Evolutionary conservation across 768 basidiomycete species (phyloP), one percentile per base, ranked within the genome.

Genomic region (Termitomyces sp.): DNA sequence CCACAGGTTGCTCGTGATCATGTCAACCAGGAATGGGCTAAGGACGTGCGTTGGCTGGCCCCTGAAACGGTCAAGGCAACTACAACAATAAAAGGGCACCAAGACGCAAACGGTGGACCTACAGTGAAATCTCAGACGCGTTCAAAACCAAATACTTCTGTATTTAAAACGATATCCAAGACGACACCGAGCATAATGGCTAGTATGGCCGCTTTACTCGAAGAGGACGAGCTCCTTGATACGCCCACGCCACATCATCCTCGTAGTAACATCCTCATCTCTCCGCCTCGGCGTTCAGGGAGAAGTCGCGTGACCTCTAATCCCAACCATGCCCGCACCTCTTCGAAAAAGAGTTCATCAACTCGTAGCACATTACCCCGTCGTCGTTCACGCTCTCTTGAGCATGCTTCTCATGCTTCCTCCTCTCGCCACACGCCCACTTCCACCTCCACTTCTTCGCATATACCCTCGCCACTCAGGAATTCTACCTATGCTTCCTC

Each of bases 41-140:
- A 78, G 60, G 87, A 89, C 51, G 80, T 87, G 18, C 78, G 84
- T 35, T 87, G 83, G 84, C 80, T 90, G 32, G 79, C 52, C 67
- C 80, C 40, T 30, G 24, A 53, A 40, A 50, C 60, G 38, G 52
- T 58, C 18, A 55, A 55, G 59, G 56, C 68, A 8, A 68, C 64
- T 16, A 64, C 65, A 33, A 64, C 69, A 16, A 62, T 64, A 9
- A 46, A 46, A 46, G 53, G 41, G 51, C 47, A 45, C 10, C 59
- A 47, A 13, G 16, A 44, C 38, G n/a, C 55, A 5, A 45, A 60
- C 41, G 41, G 41, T 38, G 58, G 63, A 26, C 32, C 43, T 22
- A 56, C 56, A 9, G 41, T 52, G 3, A 61, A 58, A 55, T 55
- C 61, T n/a, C 62, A 61, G 52, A 64, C 66, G 32, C 60, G 65